A percentile compares a stretch with the other conserved stretches of the same genome.
Evolutionary conservation across 2,329 filamentous ascomycete genomes (phyloP).

Genomic region (Cladosporium sp.): DNA sequence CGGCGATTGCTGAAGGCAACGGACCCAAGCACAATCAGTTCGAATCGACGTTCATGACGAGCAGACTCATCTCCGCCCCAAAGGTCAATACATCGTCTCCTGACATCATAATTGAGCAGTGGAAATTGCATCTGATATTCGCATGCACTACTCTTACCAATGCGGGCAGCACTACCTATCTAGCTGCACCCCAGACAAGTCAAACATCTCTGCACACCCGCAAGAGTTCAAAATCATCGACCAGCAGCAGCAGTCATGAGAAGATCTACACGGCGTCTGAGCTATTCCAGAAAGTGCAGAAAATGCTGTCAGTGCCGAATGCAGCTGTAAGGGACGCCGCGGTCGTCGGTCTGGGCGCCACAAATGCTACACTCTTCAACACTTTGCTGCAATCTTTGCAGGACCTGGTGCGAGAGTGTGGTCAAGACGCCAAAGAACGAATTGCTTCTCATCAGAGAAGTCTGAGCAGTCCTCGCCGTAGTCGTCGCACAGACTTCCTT

Average conservation of each 20-base stretch:
- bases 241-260: constrained; percentile 55
- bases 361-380: constrained; percentile 90
- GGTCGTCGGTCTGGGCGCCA: constrained; percentile 86
- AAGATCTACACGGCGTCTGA: constrained; percentile 85
- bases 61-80: constrained; percentile 50
- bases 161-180: constrained; percentile 49
- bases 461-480: constrained; percentile 75
- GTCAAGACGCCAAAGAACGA: constrained; percentile 79
- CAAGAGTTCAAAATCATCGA: constrained; percentile 70
- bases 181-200: constrained; percentile 46
- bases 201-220: constrained; percentile 64
- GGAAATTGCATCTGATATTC: constrained; percentile 96
- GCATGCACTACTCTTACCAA: constrained; percentile 93
- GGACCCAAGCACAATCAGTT: constrained; percentile 37
- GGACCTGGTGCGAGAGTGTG: constrained; percentile 78
- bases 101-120: constrained; percentile 89
- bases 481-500: constrained; percentile 77
- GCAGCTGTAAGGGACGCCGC: constrained; percentile 82
- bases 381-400: constrained; percentile 87
- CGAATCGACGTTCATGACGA: constrained; percentile 21
- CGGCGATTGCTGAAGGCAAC: constrained; percentile 69
- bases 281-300: constrained; percentile 87
- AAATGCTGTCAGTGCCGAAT: constrained; percentile 75
- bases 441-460: constrained; percentile 74
- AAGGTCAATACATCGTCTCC: constrained; percentile 58